Percentiles rank a stretch among this genome's conserved stretches.
phyloP scores from a whole-genome alignment of 2,329 filamentous ascomycete genomes.

The Cladophialophora immunda region DNA sequence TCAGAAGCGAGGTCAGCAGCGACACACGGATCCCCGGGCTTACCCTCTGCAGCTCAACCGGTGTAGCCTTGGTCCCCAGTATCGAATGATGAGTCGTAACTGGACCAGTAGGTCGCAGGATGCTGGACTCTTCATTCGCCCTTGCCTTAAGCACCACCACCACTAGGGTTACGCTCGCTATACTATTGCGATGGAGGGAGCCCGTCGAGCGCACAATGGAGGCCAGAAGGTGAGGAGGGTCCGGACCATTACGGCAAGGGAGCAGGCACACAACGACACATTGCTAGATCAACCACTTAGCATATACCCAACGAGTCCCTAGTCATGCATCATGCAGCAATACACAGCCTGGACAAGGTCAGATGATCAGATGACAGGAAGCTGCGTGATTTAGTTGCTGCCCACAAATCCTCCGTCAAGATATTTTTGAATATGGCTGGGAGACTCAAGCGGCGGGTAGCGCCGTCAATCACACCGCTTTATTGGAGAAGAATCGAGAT shows the following conservation, averaged over 20 bases:
- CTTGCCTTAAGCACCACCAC: slow-evolving; percentile 2
- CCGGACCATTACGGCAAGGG: neutral
- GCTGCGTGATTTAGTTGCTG: slow-evolving; percentile 4
- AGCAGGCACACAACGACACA: neutral
- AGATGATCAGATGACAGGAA: slow-evolving; percentile 20
- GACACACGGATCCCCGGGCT: slow-evolving; percentile 1
- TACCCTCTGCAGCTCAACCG: slow-evolving; percentile 14
- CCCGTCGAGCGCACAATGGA: neutral
- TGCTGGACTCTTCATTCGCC: slow-evolving; percentile 2
- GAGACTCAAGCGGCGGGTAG: neutral
- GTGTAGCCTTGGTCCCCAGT: slow-evolving; percentile 10
- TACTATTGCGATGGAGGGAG: neutral
- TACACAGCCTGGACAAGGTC: slow-evolving; percentile 13
- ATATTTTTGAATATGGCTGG: slow-evolving; percentile 6
- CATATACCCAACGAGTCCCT: neutral
- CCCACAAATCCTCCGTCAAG: slow-evolving; percentile 10
- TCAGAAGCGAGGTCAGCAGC: slow-evolving; percentile 1
- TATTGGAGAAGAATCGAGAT: neutral
- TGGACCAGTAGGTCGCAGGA: slow-evolving; percentile 1
- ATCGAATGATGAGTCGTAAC: slow-evolving; percentile 6
- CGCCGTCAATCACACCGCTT: slow-evolving; percentile 4
- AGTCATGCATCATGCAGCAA: slow-evolving; percentile 11
- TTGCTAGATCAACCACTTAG: neutral
- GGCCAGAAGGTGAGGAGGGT: neutral
- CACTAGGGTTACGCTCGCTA: neutral